Base-by-base conservation (phyloP, 2,329 filamentous ascomycete species). In the Stenocarpella maydis region DNA sequence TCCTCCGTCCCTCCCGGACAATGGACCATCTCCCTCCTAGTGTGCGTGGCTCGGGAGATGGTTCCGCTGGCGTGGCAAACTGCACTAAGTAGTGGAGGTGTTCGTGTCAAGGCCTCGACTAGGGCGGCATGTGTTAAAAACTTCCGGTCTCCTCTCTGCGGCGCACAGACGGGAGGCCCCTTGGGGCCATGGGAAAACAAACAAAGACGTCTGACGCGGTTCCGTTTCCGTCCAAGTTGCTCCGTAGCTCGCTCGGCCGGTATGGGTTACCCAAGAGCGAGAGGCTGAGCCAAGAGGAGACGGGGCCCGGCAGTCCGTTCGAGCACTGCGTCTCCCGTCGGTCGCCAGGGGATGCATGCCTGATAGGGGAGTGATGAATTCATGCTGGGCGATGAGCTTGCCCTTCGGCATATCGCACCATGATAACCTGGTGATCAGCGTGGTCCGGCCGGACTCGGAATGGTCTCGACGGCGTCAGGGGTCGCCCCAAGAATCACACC, bases 61-160 rank as follows among this genome's bases (percentile, higher is more conserved):
- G 47, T 68, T 24, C 47, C 55, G 66, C 26, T 45, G 54, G 66
- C 26, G 45, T 53, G 19, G 31, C 21, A 19, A 39, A 49, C 28
- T 63, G 49, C 58, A 49, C 45, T 49, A 68, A n/a, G 24, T 63
- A 41, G 26, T 52, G 21, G 41, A 34, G 65, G 26, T 68, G 65
- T 63, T 64, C 66, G 54, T 63, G 66, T 68, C 66, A 49, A 31
- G 28, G 58, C 49, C 43, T 63, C 28, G 58, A 37, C 58, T 63
- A 49, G 58, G 49, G 28, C 58, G 58, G 58, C 58, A 63, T 63
- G 28, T 63, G 58, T 24, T 49, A 63, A 63, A n/a, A 63, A 63
- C 58, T 63, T 37, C 58, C 58, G 58, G 58, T 12, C 41, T 28
- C 17, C 41, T 28, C 39, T 60, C 43, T 63, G 43, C 58, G 49